Base-by-base conservation (phyloP, 768 basidiomycete species). In the Boletus pseudopeckii region DNA sequence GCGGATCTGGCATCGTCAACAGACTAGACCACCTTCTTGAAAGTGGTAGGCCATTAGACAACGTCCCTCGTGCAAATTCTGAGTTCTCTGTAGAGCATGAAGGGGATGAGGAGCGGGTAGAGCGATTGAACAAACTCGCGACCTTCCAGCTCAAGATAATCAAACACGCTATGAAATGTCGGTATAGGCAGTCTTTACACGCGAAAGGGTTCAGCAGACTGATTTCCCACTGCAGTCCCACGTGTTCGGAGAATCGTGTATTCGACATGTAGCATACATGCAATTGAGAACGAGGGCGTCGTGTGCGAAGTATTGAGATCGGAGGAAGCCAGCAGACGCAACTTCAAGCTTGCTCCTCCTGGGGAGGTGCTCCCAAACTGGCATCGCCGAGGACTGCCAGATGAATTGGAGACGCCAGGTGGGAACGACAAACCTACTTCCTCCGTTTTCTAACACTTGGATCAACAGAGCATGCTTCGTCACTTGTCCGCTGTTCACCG, bases 261-360 rank as follows among this genome's bases (percentile, higher is more conserved):
- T 71, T 98, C 95, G 22, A 99, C 97, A n/a, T 99, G 96, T 67
- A 97, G 93, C 57, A 77, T 97, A 44, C 88, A 98, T 70, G 81
- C 89, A 14, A 80, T 80, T 39, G 97, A 99, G 66, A 95, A 99
- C 70, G 97, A 99, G 68, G 84, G 84, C 54, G 97, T 98, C 52
- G 90, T 98, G 9, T 75, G 81, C 7, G 75, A 81, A 50, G 86
- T 87, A 4, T 77, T 98, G 42, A 74, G 74, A 50, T 88, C 86
- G 26, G 78, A 84, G 9, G 90, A 93, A 67, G 90, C 90, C 20
- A 63, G 64, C 32, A 64, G 63, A 32, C 78, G 76, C 26, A 71
- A 72, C 3, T 98, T 96, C 75, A 67, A 57, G 28, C 80, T 98
- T 11, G 95, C 92, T 5, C 76, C 80, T 33, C 75, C 75, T 48